A percentile compares a stretch with the other conserved stretches of the same genome.
Conservation (phyloP, 805 yeast species). For the Wickerhamiella qilinensis region DNA sequence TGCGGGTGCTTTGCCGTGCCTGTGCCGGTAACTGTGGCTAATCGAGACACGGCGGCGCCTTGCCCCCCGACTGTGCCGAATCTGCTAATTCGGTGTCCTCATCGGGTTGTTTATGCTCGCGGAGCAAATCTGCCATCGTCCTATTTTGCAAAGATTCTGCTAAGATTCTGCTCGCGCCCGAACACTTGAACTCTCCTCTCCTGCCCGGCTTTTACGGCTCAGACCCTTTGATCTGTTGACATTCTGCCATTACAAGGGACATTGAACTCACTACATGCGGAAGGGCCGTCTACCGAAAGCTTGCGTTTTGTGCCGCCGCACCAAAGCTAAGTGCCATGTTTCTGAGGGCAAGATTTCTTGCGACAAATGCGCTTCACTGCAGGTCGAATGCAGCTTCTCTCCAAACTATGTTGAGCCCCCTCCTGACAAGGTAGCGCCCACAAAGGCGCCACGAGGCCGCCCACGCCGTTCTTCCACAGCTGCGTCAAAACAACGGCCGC, state of each 20-base stretch:
- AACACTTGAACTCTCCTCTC: neutral
- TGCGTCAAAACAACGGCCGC: neutral
- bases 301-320: conserved; percentile 10
- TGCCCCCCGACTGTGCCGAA: too few species aligned
- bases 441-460: neutral
- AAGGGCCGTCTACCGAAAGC: conserved; percentile 11
- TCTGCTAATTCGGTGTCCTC: too few species aligned
- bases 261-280: neutral
- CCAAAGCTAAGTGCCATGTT: conserved; percentile 11
- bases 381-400: conserved; percentile 6
- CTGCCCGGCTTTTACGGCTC: neutral
- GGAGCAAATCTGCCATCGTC: too few species aligned
- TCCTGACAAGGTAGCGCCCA: neutral
- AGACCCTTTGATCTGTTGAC: neutral
- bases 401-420: neutral
- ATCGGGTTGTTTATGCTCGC: too few species aligned
- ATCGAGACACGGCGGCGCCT: too few species aligned
- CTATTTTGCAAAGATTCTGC: neutral
- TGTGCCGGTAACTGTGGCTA: too few species aligned
- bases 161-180: neutral
- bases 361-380: conserved; percentile 9
- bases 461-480: too few species aligned
- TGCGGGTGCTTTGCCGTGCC: too few species aligned
- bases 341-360: conserved; percentile 6
- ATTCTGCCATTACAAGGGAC: neutral